Conservation (phyloP, 78 protist species). For the Mastigamoeba balamuthi region DNA sequence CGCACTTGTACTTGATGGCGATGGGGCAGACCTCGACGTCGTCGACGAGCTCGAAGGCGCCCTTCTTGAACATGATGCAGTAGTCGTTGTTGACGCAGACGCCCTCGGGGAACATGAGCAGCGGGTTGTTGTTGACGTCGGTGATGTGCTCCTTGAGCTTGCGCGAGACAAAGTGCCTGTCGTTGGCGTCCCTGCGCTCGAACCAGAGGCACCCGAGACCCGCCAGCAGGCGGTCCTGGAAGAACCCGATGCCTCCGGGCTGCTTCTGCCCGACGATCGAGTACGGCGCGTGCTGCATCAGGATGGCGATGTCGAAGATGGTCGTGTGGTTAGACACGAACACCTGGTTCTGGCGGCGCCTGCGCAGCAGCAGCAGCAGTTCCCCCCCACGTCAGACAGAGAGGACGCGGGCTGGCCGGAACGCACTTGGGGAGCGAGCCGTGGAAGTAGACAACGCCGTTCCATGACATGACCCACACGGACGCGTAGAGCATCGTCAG, state of each 20-base stretch:
- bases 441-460: constrained; percentile 50
- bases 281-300: constrained; percentile 22
- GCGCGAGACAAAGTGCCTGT: constrained; percentile 2
- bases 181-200: constrained; percentile 59
- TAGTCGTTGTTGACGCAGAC: constrained; percentile 83
- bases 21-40: constrained; percentile 63
- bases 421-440: constrained; percentile 24
- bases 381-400: not conserved
- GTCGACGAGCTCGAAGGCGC: constrained; percentile 76
- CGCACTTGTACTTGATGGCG: constrained; percentile 86
- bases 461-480: constrained; percentile 49
- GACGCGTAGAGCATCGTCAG: not conserved
- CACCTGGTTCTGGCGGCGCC: constrained; percentile 44
- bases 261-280: constrained; percentile 74
- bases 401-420: not conserved
- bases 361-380: too few species aligned
- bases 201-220: constrained; percentile 78
- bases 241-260: constrained; percentile 53
- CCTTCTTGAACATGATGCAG: constrained; percentile 78
- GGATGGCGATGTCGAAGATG: constrained; percentile 59
- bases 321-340: constrained; percentile 86
- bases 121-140: constrained; percentile 48
- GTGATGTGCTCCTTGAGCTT: constrained; percentile 38
- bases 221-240: constrained; percentile 60
- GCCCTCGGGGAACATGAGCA: constrained; percentile 85